A percentile compares a stretch with the other conserved stretches of the same genome.
These are phyloP conservation scores for Aspergillus jensenii DNA, from an alignment of 2,329 filamentous ascomycete species.

Conservation along the genomic window DNA sequence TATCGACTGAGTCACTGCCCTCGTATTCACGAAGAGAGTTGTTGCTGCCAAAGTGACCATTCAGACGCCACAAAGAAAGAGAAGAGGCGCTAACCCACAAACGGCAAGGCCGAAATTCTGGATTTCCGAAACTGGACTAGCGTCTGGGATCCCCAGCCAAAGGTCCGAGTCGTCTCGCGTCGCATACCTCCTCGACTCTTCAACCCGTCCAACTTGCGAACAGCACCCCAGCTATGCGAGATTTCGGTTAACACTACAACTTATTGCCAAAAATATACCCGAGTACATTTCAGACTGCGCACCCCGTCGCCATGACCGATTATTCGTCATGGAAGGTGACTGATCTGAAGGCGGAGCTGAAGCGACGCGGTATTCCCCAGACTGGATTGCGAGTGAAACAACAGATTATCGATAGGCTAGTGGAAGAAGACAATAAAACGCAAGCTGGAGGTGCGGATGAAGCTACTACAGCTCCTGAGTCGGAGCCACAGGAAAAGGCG, in stretches of 20 bases:
- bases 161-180: conserved; percentile 9
- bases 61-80: not conserved
- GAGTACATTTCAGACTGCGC: not conserved
- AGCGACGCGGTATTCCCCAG: conserved; percentile 66
- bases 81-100: not conserved
- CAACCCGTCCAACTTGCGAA: not conserved
- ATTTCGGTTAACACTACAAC: not conserved
- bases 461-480: conserved; percentile 17
- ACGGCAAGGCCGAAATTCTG: not conserved
- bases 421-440: conserved; percentile 41
- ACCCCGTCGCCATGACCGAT: conserved; percentile 46
- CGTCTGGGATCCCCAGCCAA: conserved; percentile 12
- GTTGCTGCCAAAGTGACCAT: conserved; percentile 19
- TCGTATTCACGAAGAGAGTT: not conserved
- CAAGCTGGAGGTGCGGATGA: conserved; percentile 29
- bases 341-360: conserved; percentile 73
- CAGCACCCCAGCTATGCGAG: conserved; percentile 12
- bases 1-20: conserved; percentile 3
- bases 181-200: conserved; percentile 2
- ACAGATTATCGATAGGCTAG: conserved; percentile 63
- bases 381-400: conserved; percentile 70
- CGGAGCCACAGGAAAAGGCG: conserved; percentile 15
- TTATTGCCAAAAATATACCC: conserved; percentile 5
- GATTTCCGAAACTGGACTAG: conserved; percentile 11
- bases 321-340: conserved; percentile 67